These are phyloP conservation scores for Xylaria hypoxylon DNA, from an alignment of 2,329 filamentous ascomycete genomes.

Conservation along the genomic window DNA sequence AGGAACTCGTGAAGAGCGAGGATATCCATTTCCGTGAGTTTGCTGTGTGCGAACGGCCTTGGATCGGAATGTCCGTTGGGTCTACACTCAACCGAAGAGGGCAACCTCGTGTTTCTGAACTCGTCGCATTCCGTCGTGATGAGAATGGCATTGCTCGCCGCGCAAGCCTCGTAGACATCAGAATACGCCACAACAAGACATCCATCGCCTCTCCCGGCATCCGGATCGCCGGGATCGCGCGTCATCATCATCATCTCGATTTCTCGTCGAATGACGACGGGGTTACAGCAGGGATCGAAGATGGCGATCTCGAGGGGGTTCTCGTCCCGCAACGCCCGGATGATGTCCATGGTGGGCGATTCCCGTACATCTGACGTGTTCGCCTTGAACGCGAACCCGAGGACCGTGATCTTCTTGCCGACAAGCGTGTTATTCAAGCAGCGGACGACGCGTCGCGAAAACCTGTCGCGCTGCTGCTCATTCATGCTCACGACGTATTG, in stretches of 20 bases:
- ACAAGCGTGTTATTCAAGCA: conserved; percentile 75
- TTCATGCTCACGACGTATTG: conserved; percentile 79
- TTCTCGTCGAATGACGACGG: conserved; percentile 62
- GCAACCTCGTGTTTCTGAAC: conserved; percentile 57
- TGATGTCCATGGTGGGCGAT: conserved; percentile 74
- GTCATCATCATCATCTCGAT: conserved; percentile 60
- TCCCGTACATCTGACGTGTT: conserved; percentile 81
- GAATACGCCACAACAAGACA: conserved; percentile 61
- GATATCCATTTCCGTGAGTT: conserved; percentile 59
- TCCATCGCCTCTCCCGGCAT: conserved; percentile 52
- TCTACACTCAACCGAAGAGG: conserved; percentile 31
- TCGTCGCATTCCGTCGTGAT: conserved; percentile 69
- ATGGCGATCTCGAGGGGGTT: conserved; percentile 72
- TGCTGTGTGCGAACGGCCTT: conserved; percentile 56
- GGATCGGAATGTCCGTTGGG: conserved; percentile 53
- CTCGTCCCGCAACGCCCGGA: conserved; percentile 74
- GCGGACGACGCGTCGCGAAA: conserved; percentile 73
- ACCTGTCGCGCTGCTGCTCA: conserved; percentile 77
- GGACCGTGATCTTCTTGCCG: conserved; percentile 76
- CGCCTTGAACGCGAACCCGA: conserved; percentile 85
- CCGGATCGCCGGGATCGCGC: conserved; percentile 41
- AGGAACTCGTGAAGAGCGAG: conserved; percentile 62
- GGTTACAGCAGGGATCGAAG: conserved; percentile 74
- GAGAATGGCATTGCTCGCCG: conserved; percentile 61
- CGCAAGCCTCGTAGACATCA: conserved; percentile 63